Evolutionary conservation across 176 grass and related monocot species (phyloP), one percentile per base, ranked within the genome.

Genomic region (Ensete glaucum): DNA sequence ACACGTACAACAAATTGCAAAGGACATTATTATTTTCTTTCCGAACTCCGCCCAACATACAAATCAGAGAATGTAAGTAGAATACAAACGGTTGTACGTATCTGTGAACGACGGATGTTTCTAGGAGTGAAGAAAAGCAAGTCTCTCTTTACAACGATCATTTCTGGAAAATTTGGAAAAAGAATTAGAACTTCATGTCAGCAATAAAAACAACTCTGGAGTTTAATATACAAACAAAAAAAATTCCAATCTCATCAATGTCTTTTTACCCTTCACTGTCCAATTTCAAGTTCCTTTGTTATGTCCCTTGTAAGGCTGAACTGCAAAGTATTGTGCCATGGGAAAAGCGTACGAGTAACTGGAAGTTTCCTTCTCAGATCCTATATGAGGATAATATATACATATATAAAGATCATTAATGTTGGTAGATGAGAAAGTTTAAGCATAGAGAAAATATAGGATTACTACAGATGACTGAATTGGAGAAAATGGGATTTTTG

Each of bases 341-440:
- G 95, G 82, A 94, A 99, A 64, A 94, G 90, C 55, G 91, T 99
- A 43, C 95, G 86, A 11, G 91, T 99, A 27, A 99, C 85, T 20
- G 95, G 95, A 84, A 99, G 95, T 82, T 94, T 99, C 71, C 95
- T 91, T 48, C 95, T 83, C 71, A 99, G 86, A 83, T 99, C 95
- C 95, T 99, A 82, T 74, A 29, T 56, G 56, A 80, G 23, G 78
- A 78, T 16, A 62, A 65, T 0, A 69, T 22, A 64, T 6, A 25
- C 57, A 43, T 72, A n/a, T 7, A 66, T 23, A 29, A 21, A 57
- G 68, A 52, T 29, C 73, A 62, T 43, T 43, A 43, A 43, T 43
- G 34, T 43, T 43, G 34, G 34, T 43, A 43, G 4, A 43, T 43
- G 34, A 43, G 34, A 43, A 43, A 43, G 34, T 43, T 43, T 43